Base-by-base conservation (phyloP, 306 rosid genomes). In the Citrullus mucosospermus region DNA sequence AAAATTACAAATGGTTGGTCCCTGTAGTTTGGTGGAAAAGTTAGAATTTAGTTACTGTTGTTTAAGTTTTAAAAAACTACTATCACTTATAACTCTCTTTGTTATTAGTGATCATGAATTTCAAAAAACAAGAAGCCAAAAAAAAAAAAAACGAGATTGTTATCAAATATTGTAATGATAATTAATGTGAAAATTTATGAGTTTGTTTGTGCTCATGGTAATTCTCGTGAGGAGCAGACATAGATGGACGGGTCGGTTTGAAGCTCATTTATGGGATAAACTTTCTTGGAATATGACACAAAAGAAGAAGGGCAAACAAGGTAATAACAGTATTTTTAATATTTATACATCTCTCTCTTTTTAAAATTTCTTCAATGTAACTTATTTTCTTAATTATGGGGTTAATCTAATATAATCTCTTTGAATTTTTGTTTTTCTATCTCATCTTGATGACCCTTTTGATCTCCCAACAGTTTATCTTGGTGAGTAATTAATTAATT, bases 181-280 rank as follows among this genome's bases (percentile, higher is more conserved):
- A 25, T 25, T 25, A 25, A 25, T 25, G 28, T 59, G 36, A 22
- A 22, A 25, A 11, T 59, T 59, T 59, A 2, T 22, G 32, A 2
- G 10, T 62, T 63, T 5, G 54, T 41, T 3, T 2, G 10, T 41
- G 50, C 15, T 66, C 73, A 8, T 66, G 15, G 22, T 0, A 7
- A 18, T 66, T 16, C 28, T 8, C 2, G 18, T 0, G 22, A 66
- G 18, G 61, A 51, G 63, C 90, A 90, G 98, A 61, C 97, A 94
- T 83, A 87, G 93, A 83, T 94, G 98, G 97, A 93, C 96, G 0
- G 98, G 98, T 55, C 75, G 96, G n/a, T 93, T 71, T 80, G 97
- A 93, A 88, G 98, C 97, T 25, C 98, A 94, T 83, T 82, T 94
- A 75, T 92, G 96, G 98, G 98, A 92, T 84, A 92, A 94, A 84